These are phyloP conservation scores for Neonectria punicea DNA, from an alignment of 2,329 filamentous ascomycete species.

Conservation along the genomic window DNA sequence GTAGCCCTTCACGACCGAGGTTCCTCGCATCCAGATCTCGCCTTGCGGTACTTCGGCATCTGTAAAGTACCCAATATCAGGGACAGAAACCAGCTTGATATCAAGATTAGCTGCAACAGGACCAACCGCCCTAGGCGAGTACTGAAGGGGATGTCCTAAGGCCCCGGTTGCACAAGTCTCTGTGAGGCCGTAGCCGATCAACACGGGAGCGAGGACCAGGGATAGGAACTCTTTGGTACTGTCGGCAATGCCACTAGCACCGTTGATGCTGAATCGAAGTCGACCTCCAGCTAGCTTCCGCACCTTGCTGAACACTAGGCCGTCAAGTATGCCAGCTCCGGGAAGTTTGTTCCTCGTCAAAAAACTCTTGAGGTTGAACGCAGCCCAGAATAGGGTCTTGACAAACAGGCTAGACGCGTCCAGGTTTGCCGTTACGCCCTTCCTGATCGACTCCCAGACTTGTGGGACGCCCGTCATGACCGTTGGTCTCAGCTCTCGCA, in stretches of 20 bases:
- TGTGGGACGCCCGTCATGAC: conserved; percentile 94
- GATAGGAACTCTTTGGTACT: conserved; percentile 92
- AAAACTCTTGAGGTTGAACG: conserved; percentile 67
- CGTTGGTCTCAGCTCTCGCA: conserved; percentile 88
- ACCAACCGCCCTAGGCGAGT: conserved; percentile 80
- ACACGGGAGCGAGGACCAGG: conserved; percentile 91
- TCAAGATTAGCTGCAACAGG: conserved; percentile 82
- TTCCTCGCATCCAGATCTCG: conserved; percentile 88
- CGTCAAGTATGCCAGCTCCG: conserved; percentile 78
- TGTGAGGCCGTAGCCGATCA: conserved; percentile 91
- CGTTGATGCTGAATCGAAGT: conserved; percentile 90
- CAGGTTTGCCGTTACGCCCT: conserved; percentile 85
- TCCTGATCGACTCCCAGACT: conserved; percentile 96
- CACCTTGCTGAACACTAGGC: conserved; percentile 88
- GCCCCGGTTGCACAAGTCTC: conserved; percentile 88
- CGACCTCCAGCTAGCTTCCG: conserved; percentile 88
- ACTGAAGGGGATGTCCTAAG: conserved; percentile 83
- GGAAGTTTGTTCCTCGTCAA: conserved; percentile 69
- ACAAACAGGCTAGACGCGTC: conserved; percentile 74
- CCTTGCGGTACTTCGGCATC: conserved; percentile 83
- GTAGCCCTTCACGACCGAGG: conserved; percentile 79
- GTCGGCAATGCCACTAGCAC: conserved; percentile 89
- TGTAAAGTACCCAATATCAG: conserved; percentile 84
- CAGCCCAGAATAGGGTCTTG: conserved; percentile 81
- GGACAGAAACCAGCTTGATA: conserved; percentile 89